A percentile compares a stretch with the other conserved stretches of the same genome.
These are phyloP conservation scores for Haematococcus sp. DNA, from an alignment of 139 green algal genomes.

Conservation along the genomic window DNA sequence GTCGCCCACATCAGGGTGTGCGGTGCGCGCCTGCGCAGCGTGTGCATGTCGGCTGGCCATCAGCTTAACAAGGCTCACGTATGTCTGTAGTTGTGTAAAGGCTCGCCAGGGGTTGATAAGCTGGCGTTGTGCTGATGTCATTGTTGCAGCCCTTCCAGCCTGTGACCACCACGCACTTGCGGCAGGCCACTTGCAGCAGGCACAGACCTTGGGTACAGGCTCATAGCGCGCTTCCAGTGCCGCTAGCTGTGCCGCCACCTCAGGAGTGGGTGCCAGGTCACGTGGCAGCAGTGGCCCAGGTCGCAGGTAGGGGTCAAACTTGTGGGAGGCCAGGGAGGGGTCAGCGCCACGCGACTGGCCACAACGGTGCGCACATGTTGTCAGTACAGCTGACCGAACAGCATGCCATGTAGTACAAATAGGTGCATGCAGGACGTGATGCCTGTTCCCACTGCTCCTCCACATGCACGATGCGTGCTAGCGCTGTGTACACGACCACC, in stretches of 20 bases:
- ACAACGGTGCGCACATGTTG: too few species aligned
- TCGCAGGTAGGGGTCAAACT: slow-evolving; percentile 91
- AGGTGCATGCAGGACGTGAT: neutral
- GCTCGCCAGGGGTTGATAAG: too few species aligned
- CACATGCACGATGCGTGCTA: too few species aligned
- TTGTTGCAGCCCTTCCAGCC: neutral
- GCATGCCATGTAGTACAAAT: neutral
- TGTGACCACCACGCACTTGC: neutral
- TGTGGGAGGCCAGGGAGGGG: slow-evolving; percentile 66
- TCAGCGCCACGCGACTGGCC: slow-evolving; percentile 75
- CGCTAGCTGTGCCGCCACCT: slow-evolving; percentile 31
- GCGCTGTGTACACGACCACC: too few species aligned
- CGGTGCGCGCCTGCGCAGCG: slow-evolving; percentile 35
- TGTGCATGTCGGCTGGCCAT: too few species aligned
- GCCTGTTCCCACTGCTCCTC: too few species aligned
- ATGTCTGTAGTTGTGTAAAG: too few species aligned
- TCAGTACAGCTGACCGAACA: neutral
- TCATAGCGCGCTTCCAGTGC: slow-evolving; percentile 81
- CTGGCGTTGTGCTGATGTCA: too few species aligned
- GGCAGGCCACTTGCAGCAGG: too few species aligned
- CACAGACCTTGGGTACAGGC: slow-evolving; percentile 51
- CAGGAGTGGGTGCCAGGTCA: slow-evolving; percentile 37
- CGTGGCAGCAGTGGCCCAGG: slow-evolving; percentile 64
- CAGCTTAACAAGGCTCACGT: neutral
- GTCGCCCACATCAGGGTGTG: slow-evolving; percentile 81